Percentiles rank a stretch among this genome's conserved stretches.
Conservation (phyloP, 306 rosid genomes). For the Vigna radiata region DNA sequence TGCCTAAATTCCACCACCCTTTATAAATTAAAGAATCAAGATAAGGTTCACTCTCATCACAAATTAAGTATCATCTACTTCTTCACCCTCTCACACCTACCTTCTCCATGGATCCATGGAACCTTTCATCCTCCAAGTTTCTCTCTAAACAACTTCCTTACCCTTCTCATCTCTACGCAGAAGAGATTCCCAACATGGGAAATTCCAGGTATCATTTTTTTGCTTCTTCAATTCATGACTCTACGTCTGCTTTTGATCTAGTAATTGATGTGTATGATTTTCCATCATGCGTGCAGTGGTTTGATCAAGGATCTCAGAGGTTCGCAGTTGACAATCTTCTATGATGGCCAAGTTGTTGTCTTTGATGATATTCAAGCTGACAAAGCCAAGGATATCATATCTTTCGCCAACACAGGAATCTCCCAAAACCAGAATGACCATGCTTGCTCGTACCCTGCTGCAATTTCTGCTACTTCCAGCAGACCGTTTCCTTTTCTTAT, state of each 20-base stretch:
- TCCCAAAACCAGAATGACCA: slow-evolving; percentile 14
- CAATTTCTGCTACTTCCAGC: slow-evolving; percentile 19
- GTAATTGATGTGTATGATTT: background rate
- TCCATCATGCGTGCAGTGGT: slow-evolving; percentile 45
- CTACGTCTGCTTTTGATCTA: background rate
- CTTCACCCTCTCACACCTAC: background rate
- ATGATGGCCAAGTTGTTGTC: slow-evolving; percentile 77
- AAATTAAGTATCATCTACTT: background rate
- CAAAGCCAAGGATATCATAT: slow-evolving; percentile 73
- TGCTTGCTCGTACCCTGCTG: slow-evolving; percentile 41
- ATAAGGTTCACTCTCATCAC: slow-evolving; percentile 5
- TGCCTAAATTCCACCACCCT: slow-evolving; percentile 24
- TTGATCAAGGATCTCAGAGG: slow-evolving; percentile 46
- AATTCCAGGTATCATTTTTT: slow-evolving; percentile 29
- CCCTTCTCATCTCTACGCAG: slow-evolving; percentile 26
- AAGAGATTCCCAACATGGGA: slow-evolving; percentile 31
- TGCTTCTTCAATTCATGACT: background rate
- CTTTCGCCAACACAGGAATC: slow-evolving; percentile 55
- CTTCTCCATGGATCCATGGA: slow-evolving; percentile 23
- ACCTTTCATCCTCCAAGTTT: slow-evolving; percentile 5
- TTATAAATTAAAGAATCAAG: slow-evolving; percentile 2
- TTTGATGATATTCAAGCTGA: slow-evolving; percentile 66
- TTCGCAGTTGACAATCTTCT: slow-evolving; percentile 81
- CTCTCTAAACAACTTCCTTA: slow-evolving; percentile 37
- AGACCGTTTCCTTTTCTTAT: slow-evolving; percentile 43